Conservation (phyloP, 208 protist genomes). For the Acanthamoeba divionensis region DNA sequence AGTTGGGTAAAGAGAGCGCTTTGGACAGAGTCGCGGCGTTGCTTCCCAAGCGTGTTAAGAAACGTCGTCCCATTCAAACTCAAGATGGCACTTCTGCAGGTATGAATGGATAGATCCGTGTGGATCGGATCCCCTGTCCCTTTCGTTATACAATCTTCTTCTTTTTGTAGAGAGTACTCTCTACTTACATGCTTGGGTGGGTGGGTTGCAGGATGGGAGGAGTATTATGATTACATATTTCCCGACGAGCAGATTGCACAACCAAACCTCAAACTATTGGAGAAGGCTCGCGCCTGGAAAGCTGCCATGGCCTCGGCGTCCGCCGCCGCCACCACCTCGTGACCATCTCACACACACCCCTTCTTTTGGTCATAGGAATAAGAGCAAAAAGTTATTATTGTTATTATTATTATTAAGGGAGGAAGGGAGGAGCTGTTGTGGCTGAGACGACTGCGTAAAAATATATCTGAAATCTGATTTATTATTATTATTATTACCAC, state of each 20-base stretch:
- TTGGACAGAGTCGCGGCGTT: slow-evolving; percentile 37
- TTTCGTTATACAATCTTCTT: background rate
- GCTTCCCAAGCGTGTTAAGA: slow-evolving; percentile 77
- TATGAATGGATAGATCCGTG: too few relatives aligned
- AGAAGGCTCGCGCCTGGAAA: slow-evolving; percentile 77
- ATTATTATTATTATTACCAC: too few relatives aligned
- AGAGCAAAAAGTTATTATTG: too few relatives aligned
- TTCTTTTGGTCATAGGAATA: too few relatives aligned
- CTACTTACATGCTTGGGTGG: background rate
- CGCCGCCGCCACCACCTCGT: too few relatives aligned
- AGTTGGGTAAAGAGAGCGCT: slow-evolving; percentile 42
- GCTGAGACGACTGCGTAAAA: too few relatives aligned
- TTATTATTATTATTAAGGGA: too few relatives aligned
- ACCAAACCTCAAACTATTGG: slow-evolving; percentile 74
- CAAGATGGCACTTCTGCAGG: slow-evolving; percentile 69
- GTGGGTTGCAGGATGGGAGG: slow-evolving; percentile 76
- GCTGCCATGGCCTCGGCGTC: background rate
- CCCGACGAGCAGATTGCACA: slow-evolving; percentile 66
- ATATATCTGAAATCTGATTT: too few relatives aligned
- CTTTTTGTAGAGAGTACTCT: background rate
- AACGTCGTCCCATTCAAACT: slow-evolving; percentile 65
- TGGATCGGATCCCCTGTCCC: background rate
- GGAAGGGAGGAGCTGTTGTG: too few relatives aligned
- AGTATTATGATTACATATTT: slow-evolving; percentile 85
- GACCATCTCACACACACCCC: too few relatives aligned